These are phyloP conservation scores for Fraxinus velutina DNA, from an alignment of 305 asterid species.

Conservation along the genomic window DNA sequence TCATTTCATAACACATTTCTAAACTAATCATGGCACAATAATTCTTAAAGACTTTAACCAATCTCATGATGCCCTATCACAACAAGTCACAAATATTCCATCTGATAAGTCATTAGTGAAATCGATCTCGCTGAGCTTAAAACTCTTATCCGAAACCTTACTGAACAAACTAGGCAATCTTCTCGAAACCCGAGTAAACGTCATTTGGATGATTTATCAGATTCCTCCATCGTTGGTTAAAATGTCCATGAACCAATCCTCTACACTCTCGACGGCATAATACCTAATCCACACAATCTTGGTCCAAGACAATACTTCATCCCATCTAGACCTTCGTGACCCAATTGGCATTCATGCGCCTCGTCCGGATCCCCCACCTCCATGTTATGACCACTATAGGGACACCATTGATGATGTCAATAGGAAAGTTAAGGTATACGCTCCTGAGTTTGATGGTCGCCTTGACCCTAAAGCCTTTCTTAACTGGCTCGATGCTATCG, in stretches of 20 bases:
- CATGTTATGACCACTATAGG: too few relatives aligned
- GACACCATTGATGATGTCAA: too few relatives aligned
- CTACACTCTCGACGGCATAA: not conserved
- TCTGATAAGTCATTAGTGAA: not conserved
- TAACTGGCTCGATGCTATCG: too few relatives aligned
- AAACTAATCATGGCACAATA: too few relatives aligned
- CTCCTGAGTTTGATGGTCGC: too few relatives aligned
- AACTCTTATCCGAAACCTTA: not conserved
- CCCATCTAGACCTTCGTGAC: too few relatives aligned
- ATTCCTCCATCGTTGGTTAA: not conserved
- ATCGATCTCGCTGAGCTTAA: not conserved
- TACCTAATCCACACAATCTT: not conserved
- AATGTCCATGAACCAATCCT: not conserved
- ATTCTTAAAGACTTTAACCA: not conserved
- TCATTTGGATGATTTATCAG: not conserved
- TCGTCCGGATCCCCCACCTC: too few relatives aligned
- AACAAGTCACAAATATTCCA: too few relatives aligned
- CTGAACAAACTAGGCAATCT: not conserved
- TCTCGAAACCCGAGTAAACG: not conserved
- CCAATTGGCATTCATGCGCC: too few relatives aligned
- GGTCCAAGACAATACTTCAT: not conserved
- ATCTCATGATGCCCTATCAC: not conserved
- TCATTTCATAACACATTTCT: too few relatives aligned
- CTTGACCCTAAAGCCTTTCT: too few relatives aligned
- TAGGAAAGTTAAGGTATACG: too few relatives aligned